These are phyloP conservation scores for Calvatia gigantea DNA, from an alignment of 768 basidiomycete genomes.

Conservation along the genomic window DNA sequence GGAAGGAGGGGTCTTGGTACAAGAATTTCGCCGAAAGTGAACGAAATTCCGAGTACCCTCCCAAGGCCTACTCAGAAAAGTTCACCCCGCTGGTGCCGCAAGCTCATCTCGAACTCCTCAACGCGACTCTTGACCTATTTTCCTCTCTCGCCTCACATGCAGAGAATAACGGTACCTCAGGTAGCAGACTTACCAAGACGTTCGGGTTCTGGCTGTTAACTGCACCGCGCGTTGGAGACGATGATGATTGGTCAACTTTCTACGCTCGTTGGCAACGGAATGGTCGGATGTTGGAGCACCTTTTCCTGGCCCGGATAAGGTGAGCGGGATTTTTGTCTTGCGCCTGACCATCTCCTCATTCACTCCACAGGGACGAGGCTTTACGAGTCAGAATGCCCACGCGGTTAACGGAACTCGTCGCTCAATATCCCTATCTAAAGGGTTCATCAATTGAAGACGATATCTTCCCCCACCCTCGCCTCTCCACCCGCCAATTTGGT, in stretches of 20 bases:
- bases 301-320: conserved; percentile 74
- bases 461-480: conserved; percentile 59
- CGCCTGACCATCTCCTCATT: conserved; percentile 2
- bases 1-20: conserved; percentile 68
- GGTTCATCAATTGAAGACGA: conserved; percentile 28
- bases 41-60: conserved; percentile 54
- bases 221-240: conserved; percentile 39
- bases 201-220: conserved; percentile 73
- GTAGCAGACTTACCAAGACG: conserved; percentile 72
- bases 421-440: conserved; percentile 60
- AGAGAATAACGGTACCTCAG: conserved; percentile 70
- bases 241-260: conserved; percentile 61
- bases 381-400: conserved; percentile 55
- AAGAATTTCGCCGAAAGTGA: conserved; percentile 58
- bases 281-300: conserved; percentile 71
- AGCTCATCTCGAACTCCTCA: conserved; percentile 56
- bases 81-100: conserved; percentile 59
- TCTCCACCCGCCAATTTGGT: conserved; percentile 61
- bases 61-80: conserved; percentile 56
- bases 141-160: conserved; percentile 69
- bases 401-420: conserved; percentile 67
- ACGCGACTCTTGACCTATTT: conserved; percentile 55
- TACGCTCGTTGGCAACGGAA: conserved; percentile 74
- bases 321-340: conserved; percentile 24
- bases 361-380: conserved; percentile 52